phyloP scores from a whole-genome alignment of 2,329 filamentous ascomycete species.

The Aspergillus sp. region DNA sequence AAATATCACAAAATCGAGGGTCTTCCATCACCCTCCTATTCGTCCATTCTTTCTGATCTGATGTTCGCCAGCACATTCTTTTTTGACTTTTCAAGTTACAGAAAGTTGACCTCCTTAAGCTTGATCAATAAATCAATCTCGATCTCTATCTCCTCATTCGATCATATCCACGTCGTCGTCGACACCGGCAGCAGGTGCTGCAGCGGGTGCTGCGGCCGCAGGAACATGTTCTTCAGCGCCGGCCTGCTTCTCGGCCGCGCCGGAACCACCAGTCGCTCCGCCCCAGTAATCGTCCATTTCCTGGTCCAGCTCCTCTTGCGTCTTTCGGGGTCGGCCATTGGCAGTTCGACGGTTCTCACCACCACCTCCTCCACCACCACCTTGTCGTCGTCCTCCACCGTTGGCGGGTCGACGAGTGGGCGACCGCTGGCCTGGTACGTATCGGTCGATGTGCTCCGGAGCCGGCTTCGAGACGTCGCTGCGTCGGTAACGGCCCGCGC shows the following conservation, averaged over 20 bases:
- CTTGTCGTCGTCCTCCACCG: conserved; percentile 48
- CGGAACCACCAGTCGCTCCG: conserved; percentile 40
- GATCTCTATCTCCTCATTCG: conserved; percentile 45
- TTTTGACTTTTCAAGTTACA: not conserved
- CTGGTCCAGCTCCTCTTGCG: conserved; percentile 87
- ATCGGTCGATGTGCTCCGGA: conserved; percentile 73
- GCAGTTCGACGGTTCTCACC: conserved; percentile 44
- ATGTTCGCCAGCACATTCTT: not conserved
- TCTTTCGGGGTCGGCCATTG: conserved; percentile 70
- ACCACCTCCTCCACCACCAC: conserved; percentile 25
- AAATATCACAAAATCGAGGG: not conserved
- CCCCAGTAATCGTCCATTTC: conserved; percentile 96
- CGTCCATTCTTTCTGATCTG: not conserved
- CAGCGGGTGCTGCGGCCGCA: conserved; percentile 30
- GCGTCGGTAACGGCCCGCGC: conserved; percentile 46
- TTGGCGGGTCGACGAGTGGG: conserved; percentile 45
- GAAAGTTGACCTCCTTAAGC: not conserved
- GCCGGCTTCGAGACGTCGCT: conserved; percentile 55
- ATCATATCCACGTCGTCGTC: conserved; percentile 71
- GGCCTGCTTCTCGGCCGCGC: conserved; percentile 37
- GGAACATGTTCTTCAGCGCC: conserved; percentile 22
- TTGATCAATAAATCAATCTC: not conserved
- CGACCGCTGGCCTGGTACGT: conserved; percentile 63
- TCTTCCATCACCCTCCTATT: not conserved
- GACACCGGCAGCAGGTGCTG: conserved; percentile 28